These are phyloP conservation scores for Cyclotella cryptica DNA, from an alignment of 108 stramenopile genomes.

Conservation along the genomic window DNA sequence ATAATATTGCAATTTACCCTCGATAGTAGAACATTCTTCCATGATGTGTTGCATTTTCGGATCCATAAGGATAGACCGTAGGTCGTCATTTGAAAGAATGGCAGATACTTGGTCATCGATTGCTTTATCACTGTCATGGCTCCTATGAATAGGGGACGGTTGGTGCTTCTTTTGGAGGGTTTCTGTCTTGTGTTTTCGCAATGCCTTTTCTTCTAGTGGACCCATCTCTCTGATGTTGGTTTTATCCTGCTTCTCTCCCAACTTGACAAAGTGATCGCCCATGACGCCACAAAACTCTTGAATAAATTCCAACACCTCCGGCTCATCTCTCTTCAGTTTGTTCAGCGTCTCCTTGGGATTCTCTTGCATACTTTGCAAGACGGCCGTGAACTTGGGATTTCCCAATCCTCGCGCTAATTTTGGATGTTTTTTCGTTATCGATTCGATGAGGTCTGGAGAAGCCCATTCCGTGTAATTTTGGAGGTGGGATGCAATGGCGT, in stretches of 20 bases:
- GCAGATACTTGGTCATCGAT: conserved; percentile 33
- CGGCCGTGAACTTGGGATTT: conserved; percentile 47
- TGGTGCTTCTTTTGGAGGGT: not conserved
- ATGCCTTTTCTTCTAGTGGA: conserved; percentile 49
- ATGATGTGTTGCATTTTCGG: conserved; percentile 54
- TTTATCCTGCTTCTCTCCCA: conserved; percentile 25
- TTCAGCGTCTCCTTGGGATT: conserved; percentile 58
- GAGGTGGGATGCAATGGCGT: conserved; percentile 27
- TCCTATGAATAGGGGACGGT: not conserved
- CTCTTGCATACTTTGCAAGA: conserved; percentile 52
- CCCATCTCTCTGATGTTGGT: conserved; percentile 43
- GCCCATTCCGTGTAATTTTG: conserved; percentile 36
- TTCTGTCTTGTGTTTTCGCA: conserved; percentile 15
- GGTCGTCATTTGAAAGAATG: conserved; percentile 48
- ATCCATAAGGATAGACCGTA: conserved; percentile 56
- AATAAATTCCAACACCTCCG: conserved; percentile 43
- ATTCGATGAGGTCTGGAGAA: conserved; percentile 32
- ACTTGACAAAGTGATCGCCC: conserved; percentile 52
- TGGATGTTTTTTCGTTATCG: conserved; percentile 47
- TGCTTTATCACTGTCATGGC: not conserved
- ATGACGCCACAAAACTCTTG: conserved; percentile 51
- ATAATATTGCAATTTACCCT: conserved; percentile 43
- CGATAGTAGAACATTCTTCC: conserved; percentile 44
- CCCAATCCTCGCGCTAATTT: conserved; percentile 37
- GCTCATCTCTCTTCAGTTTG: conserved; percentile 58